A percentile compares a stretch with the other conserved stretches of the same genome.
phyloP scores from a whole-genome alignment of 78 protist species.

The Pigoraptor vietnamica region DNA sequence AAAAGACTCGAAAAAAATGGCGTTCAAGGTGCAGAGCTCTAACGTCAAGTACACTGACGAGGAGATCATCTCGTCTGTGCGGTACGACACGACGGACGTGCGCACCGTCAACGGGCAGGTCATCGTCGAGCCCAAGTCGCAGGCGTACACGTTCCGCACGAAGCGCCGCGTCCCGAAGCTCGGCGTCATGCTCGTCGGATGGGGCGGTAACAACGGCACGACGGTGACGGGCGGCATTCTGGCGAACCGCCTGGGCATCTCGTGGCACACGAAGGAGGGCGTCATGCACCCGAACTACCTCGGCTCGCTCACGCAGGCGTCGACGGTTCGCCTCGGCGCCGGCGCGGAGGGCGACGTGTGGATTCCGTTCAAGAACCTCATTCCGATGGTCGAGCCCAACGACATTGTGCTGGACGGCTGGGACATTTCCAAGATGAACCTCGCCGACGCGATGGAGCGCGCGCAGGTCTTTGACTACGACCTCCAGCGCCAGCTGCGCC shows the following conservation, averaged over 20 bases:
- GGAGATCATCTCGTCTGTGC: too few species aligned
- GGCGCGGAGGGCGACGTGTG: conserved; percentile 62
- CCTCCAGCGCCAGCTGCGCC: conserved; percentile 84
- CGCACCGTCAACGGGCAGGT: not conserved
- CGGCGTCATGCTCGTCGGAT: conserved; percentile 95
- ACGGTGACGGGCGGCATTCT: conserved; percentile 87
- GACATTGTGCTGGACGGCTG: conserved; percentile 97
- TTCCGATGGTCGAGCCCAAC: conserved; percentile 98
- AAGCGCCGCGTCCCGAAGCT: conserved; percentile 40
- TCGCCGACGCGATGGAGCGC: conserved; percentile 94
- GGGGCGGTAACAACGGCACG: conserved; percentile 99
- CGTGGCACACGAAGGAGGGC: conserved; percentile 88
- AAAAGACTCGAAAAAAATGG: too few species aligned
- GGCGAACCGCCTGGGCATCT: conserved; percentile 86
- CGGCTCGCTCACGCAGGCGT: conserved; percentile 92
- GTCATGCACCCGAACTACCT: conserved; percentile 87
- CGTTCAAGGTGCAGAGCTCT: too few species aligned
- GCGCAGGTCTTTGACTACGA: conserved; percentile 89
- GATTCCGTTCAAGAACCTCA: conserved; percentile 76
- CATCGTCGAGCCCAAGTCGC: not conserved
- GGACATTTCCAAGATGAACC: conserved; percentile 88
- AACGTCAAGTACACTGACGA: too few species aligned
- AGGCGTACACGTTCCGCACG: conserved; percentile 13
- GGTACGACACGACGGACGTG: too few species aligned
- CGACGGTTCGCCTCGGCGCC: conserved; percentile 80